Evolutionary conservation across 176 grass and related monocot genomes (phyloP).

Genomic region (Thalia dealbata): DNA sequence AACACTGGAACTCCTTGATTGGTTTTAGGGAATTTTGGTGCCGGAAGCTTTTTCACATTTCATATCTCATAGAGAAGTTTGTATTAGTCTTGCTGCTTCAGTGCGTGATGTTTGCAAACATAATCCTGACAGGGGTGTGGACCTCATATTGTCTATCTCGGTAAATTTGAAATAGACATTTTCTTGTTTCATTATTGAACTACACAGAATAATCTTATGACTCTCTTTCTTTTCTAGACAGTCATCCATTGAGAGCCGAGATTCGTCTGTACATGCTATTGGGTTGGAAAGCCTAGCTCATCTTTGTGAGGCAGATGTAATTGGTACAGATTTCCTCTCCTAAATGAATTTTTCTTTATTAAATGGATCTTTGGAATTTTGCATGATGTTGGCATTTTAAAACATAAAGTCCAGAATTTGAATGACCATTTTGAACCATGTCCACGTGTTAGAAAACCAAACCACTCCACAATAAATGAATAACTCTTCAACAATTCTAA

Average conservation of each 20-base stretch:
- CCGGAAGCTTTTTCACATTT: slow-evolving; percentile 50
- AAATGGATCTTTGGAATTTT: not conserved
- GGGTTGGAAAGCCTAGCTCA: slow-evolving; percentile 77
- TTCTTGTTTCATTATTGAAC: slow-evolving; percentile 17
- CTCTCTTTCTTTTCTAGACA: slow-evolving; percentile 26
- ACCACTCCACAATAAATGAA: not conserved
- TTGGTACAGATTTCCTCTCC: slow-evolving; percentile 39
- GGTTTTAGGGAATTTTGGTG: slow-evolving; percentile 63
- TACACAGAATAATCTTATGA: slow-evolving; percentile 18
- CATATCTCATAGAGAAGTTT: slow-evolving; percentile 50
- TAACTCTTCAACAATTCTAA: not conserved
- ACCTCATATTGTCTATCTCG: slow-evolving; percentile 76
- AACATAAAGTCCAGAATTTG: not conserved
- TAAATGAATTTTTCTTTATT: not conserved
- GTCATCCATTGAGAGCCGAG: slow-evolving; percentile 65
- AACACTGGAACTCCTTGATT: not conserved
- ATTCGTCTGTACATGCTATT: slow-evolving; percentile 70
- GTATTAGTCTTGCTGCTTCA: slow-evolving; percentile 64
- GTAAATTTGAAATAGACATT: slow-evolving; percentile 35
- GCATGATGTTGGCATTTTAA: not conserved
- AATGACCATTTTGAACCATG: not conserved
- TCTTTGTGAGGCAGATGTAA: slow-evolving; percentile 84
- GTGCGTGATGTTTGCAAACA: slow-evolving; percentile 85
- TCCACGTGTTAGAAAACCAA: not conserved
- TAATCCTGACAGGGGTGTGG: slow-evolving; percentile 90